These are phyloP conservation scores for Aspergillus udagawae DNA, from an alignment of 2,329 filamentous ascomycete genomes.

Conservation along the genomic window DNA sequence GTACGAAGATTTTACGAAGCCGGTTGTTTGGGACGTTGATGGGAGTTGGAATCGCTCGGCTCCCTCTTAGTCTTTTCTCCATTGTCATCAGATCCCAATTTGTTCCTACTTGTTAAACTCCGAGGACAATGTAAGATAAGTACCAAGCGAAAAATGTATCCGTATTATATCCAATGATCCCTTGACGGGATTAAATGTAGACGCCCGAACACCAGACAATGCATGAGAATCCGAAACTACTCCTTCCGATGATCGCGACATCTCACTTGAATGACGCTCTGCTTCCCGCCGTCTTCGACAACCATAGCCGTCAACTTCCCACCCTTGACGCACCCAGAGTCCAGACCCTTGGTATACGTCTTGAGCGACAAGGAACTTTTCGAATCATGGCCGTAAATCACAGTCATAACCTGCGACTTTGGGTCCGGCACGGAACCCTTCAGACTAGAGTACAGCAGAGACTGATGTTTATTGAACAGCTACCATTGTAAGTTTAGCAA, in stretches of 20 bases:
- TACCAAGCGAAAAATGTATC: not conserved
- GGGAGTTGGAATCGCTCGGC: conserved; percentile 17
- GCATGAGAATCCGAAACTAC: not conserved
- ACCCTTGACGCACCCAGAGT: conserved; percentile 76
- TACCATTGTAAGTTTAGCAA: conserved; percentile 13
- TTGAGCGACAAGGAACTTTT: conserved; percentile 63
- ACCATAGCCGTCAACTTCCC: conserved; percentile 72
- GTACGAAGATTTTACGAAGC: conserved; percentile 40
- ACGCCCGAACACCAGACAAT: not conserved
- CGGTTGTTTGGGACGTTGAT: conserved; percentile 28
- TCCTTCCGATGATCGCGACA: conserved; percentile 32
- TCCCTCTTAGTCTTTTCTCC: not conserved
- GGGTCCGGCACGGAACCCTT: conserved; percentile 15
- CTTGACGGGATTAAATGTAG: not conserved
- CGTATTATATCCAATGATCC: not conserved
- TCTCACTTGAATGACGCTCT: conserved; percentile 40
- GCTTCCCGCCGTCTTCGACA: conserved; percentile 55
- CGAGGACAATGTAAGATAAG: not conserved
- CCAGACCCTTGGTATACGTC: conserved; percentile 76
- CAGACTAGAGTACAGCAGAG: conserved; percentile 21
- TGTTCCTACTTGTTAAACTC: not conserved
- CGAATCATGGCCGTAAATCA: conserved; percentile 86
- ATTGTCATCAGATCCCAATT: not conserved
- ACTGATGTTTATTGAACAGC: conserved; percentile 51
- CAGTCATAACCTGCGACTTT: conserved; percentile 51